phyloP scores from a whole-genome alignment of 495 filamentous ascomycete genomes.

The Paragyromitra xinjiangensis region DNA sequence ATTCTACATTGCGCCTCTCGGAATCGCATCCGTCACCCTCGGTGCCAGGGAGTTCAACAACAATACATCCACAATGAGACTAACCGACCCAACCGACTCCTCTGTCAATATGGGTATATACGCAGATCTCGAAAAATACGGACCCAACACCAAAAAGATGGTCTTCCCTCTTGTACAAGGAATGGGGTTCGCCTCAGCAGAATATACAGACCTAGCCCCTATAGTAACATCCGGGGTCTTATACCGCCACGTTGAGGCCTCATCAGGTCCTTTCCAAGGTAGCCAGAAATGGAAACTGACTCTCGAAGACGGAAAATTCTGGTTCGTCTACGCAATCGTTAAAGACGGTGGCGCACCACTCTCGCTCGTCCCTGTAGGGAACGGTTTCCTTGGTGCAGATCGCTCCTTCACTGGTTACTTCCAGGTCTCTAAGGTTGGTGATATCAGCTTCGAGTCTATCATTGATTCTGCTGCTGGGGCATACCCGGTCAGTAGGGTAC shows the following conservation, averaged over 20 bases:
- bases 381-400: conserved; percentile 25
- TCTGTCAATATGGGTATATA: conserved; percentile 68
- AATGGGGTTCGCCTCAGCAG: conserved; percentile 83
- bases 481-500: conserved; percentile 69
- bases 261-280: conserved; percentile 66
- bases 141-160: conserved; percentile 60
- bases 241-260: conserved; percentile 72
- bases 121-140: conserved; percentile 60
- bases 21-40: conserved; percentile 79
- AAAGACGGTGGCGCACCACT: conserved; percentile 61
- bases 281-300: conserved; percentile 80
- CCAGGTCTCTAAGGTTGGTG: conserved; percentile 75
- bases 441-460: conserved; percentile 69
- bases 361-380: conserved; percentile 62
- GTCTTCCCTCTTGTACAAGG: conserved; percentile 88
- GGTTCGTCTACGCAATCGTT: conserved; percentile 82
- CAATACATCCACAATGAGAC: conserved; percentile 67
- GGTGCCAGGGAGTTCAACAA: conserved; percentile 76
- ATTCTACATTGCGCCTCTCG: conserved; percentile 84
- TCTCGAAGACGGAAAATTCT: conserved; percentile 75
- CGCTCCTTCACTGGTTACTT: conserved; percentile 71
- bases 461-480: conserved; percentile 81
- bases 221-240: conserved; percentile 76
- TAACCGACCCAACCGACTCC: conserved; percentile 76
- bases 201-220: conserved; percentile 76